phyloP scores from a whole-genome alignment of 768 basidiomycete species.

The Boletus reticuloceps region DNA sequence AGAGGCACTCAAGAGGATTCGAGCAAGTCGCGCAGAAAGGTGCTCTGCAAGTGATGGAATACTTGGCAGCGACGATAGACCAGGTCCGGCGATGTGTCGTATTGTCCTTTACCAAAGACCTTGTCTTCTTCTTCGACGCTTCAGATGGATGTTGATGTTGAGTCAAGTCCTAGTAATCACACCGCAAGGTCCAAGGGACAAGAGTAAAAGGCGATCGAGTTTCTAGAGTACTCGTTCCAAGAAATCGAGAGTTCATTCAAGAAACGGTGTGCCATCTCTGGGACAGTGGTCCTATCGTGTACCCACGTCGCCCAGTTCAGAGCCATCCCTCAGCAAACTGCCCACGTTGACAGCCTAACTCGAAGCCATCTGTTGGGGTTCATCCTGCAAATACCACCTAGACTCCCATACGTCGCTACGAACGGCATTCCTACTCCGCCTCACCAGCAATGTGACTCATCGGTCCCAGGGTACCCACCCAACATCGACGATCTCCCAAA shows the following conservation, averaged over 20 bases:
- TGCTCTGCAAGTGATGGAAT: constrained; percentile 54
- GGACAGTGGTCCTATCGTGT: not conserved
- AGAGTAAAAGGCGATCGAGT: constrained; percentile 62
- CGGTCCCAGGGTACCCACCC: constrained; percentile 60
- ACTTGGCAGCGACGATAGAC: constrained; percentile 61
- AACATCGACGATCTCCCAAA: constrained; percentile 26
- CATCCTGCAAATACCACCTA: constrained; percentile 74
- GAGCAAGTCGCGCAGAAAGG: constrained; percentile 62
- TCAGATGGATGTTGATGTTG: too few relatives aligned
- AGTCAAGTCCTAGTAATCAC: not conserved
- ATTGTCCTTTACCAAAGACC: not conserved
- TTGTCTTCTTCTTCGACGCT: too few relatives aligned
- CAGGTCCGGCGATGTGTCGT: constrained; percentile 64
- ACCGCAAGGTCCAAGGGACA: constrained; percentile 45
- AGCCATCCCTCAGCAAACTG: constrained; percentile 44
- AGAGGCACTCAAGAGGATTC: constrained; percentile 45
- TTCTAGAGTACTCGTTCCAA: constrained; percentile 63
- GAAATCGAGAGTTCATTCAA: constrained; percentile 67
- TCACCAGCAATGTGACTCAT: constrained; percentile 65
- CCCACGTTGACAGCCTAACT: constrained; percentile 62
- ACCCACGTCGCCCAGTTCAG: constrained; percentile 15
- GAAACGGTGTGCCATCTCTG: constrained; percentile 53
- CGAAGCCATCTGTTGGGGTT: constrained; percentile 52
- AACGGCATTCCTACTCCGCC: constrained; percentile 62
- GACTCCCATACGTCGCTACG: constrained; percentile 68